Evolutionary conservation across 2,329 filamentous ascomycete species (phyloP), one percentile per base, ranked within the genome.

Genomic region (Penicillium freii): DNA sequence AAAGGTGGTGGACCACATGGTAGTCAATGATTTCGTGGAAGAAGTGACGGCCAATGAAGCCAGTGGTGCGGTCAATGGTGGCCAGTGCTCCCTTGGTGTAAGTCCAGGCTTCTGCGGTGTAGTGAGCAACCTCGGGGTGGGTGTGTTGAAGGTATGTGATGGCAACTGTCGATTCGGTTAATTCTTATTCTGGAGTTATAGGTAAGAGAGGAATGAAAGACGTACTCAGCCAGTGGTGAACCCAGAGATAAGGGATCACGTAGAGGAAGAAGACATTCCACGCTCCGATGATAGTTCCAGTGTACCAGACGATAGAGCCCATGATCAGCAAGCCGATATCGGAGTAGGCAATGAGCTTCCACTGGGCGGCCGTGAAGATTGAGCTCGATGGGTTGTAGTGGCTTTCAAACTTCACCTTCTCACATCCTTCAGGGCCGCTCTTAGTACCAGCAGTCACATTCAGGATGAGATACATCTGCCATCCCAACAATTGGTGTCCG

Each of bases 111-210:
- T 81, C 78, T 43, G 80, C 80, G 27, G 82, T 80, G 69, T 85
- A 87, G 72, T 87, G 82, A 19, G 81, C 81, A 48, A 86, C 77
- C 3, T 74, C 69, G 2, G 71, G 76, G 69, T 89, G 84, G 54
- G 85, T 88, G 79, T 90, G 87, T 74, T 90, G 87, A 21, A 90
- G 85, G 74, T 88, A 90, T 47, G 87, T 90, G 69, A 90, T 90
- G 61, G 86, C 86, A 21, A 90, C 86, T 85, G 34, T 57, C 29
- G 42, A 27, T 48, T 19, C 2, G 3, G 1, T 51, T 56, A 60
- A 53, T 50, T 46, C 36, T 27, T 31, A 27, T 50, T 42, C 47
- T 17, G 33, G 44, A 10, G 8, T 17, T 4, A 9, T 5, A 19
- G 3, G 3, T 13, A 29, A 50, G 8, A 31, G 21, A 11, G 8